These are phyloP conservation scores for Spinacia oleracea DNA, from an alignment of 179 eudicot genomes.

Conservation along the genomic window DNA sequence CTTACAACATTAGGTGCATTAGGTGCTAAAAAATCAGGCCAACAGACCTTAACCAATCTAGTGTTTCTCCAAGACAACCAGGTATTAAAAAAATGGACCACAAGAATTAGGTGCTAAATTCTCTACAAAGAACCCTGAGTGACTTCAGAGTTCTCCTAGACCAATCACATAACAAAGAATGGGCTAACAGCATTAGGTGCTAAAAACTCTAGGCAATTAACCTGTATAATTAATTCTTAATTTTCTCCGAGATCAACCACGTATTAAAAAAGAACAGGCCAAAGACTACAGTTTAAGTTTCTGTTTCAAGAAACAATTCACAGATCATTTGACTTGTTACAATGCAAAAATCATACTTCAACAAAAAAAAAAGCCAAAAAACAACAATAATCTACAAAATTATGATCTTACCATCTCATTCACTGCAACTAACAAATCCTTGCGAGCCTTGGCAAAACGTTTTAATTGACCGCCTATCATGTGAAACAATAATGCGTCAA, in stretches of 20 bases:
- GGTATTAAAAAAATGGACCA: neutral
- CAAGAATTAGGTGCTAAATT: neutral
- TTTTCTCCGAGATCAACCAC: slow-evolving; percentile 1
- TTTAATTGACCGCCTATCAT: slow-evolving; percentile 98
- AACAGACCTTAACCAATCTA: neutral
- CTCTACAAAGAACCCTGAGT: neutral
- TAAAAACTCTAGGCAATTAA: neutral
- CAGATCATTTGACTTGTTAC: neutral
- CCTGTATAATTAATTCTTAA: neutral
- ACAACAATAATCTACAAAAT: neutral
- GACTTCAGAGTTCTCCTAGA: neutral
- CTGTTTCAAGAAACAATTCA: neutral
- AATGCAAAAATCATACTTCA: neutral
- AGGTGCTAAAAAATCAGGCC: neutral
- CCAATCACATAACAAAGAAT: neutral
- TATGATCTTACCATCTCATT: slow-evolving; percentile 87
- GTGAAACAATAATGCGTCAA: slow-evolving; percentile 90
- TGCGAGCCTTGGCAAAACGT: slow-evolving; percentile 95
- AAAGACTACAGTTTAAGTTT: neutral
- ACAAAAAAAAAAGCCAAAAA: slow-evolving; percentile 1
- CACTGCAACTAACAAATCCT: slow-evolving; percentile 94
- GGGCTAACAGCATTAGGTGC: neutral
- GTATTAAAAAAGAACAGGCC: neutral
- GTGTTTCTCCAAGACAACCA: neutral
- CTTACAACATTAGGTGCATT: neutral